These are phyloP conservation scores for Helotiales sp. DNA, from an alignment of 2,329 filamentous ascomycete species.

Conservation along the genomic window DNA sequence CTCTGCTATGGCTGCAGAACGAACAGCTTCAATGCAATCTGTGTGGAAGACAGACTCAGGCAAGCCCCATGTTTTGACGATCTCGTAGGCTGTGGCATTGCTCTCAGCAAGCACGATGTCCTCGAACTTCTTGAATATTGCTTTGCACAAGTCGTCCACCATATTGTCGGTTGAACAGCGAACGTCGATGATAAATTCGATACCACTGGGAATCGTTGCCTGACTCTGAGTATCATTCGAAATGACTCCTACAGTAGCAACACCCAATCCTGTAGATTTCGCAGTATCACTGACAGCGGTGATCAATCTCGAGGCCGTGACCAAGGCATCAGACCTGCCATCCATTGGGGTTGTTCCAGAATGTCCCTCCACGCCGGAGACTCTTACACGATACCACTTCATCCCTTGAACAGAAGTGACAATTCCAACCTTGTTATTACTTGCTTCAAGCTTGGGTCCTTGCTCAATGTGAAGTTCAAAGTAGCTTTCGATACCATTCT, in stretches of 20 bases:
- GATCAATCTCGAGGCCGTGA: conserved; percentile 37
- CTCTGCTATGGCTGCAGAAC: conserved; percentile 21
- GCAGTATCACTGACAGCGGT: conserved; percentile 23
- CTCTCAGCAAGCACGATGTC: conserved; percentile 19
- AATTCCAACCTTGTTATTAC: conserved; percentile 63
- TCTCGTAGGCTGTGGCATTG: conserved; percentile 20
- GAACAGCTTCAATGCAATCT: conserved; percentile 25
- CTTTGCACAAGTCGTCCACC: conserved; percentile 23
- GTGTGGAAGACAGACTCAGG: conserved; percentile 26
- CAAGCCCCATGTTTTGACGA: conserved; percentile 26
- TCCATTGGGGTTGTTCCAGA: conserved; percentile 43
- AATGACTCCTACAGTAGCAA: conserved; percentile 30
- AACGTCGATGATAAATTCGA: conserved; percentile 31
- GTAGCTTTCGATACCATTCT: conserved; percentile 67
- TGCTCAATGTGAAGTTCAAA: conserved; percentile 78
- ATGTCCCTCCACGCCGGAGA: conserved; percentile 45
- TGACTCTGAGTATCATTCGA: conserved; percentile 25
- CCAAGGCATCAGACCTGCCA: conserved; percentile 66
- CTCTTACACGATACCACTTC: conserved; percentile 64
- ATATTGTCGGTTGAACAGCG: conserved; percentile 22
- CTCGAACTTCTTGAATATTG: conserved; percentile 28
- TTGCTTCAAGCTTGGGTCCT: conserved; percentile 68
- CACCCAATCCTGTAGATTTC: conserved; percentile 18
- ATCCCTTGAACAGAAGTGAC: conserved; percentile 69
- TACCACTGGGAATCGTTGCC: conserved; percentile 26